Evolutionary conservation across 1,139 yeast species (phyloP).

Genomic region (Suhomyces atakaporum): DNA sequence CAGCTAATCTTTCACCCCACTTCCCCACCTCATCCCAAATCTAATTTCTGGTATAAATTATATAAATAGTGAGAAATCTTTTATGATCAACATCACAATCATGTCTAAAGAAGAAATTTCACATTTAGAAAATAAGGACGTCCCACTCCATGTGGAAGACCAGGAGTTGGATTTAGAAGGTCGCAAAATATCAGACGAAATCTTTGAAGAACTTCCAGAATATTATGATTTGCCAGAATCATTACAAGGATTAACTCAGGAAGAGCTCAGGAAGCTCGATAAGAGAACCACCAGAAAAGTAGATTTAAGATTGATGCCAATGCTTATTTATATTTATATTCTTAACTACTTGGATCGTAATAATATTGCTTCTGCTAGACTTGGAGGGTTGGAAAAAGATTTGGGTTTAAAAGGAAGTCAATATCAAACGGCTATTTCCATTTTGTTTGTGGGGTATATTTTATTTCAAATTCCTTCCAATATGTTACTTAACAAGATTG

Average conservation of each 20-base stretch:
- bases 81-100: background rate
- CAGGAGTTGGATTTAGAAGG: slow-evolving; percentile 4
- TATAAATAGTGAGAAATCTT: background rate
- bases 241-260: slow-evolving; percentile 33
- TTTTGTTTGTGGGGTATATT: slow-evolving; percentile 63
- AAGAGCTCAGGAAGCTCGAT: slow-evolving; percentile 41
- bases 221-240: slow-evolving; percentile 32
- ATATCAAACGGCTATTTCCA: slow-evolving; percentile 57
- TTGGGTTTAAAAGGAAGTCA: slow-evolving; percentile 49
- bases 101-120: slow-evolving; percentile 1
- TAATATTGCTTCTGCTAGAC: slow-evolving; percentile 62
- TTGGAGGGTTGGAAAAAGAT: slow-evolving; percentile 58
- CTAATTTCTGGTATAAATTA: too few relatives aligned
- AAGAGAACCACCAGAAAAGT: slow-evolving; percentile 46
- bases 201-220: slow-evolving; percentile 6
- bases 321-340: slow-evolving; percentile 53
- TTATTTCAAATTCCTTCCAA: slow-evolving; percentile 60
- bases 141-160: slow-evolving; percentile 3
- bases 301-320: slow-evolving; percentile 57
- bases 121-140: background rate
- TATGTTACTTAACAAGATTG: slow-evolving; percentile 50
- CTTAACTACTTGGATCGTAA: slow-evolving; percentile 60
- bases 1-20: too few relatives aligned
- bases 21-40: too few relatives aligned
- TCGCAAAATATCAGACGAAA: slow-evolving; percentile 5